Percentiles rank a stretch among this genome's conserved stretches.
These are phyloP conservation scores for Talaromyces rugulosus DNA, from an alignment of 2,329 filamentous ascomycete species.

Conservation along the genomic window DNA sequence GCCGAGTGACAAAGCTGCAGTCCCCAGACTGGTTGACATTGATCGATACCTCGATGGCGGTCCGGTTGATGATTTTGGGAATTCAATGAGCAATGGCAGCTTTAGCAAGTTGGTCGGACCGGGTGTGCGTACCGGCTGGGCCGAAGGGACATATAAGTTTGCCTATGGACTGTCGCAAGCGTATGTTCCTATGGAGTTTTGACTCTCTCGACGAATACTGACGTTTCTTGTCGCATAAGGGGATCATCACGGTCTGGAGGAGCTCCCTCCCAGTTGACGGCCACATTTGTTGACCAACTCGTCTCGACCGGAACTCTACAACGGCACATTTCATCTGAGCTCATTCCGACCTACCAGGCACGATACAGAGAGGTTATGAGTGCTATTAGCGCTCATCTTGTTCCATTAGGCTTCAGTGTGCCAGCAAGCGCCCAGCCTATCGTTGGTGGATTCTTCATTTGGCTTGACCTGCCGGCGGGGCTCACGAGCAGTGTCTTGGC, in stretches of 20 bases:
- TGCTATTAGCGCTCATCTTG: constrained; percentile 57
- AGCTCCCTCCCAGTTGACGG: constrained; percentile 56
- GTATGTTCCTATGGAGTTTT: constrained; percentile 35
- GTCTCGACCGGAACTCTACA: constrained; percentile 51
- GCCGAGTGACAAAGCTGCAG: constrained; percentile 35
- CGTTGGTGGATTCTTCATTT: constrained; percentile 82
- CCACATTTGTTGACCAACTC: constrained; percentile 54
- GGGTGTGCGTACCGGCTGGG: constrained; percentile 83
- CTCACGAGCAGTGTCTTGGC: constrained; percentile 56
- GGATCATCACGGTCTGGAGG: constrained; percentile 58
- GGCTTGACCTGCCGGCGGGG: constrained; percentile 60
- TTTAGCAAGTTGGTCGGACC: constrained; percentile 87
- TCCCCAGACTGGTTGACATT: constrained; percentile 75
- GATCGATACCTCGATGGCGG: constrained; percentile 64
- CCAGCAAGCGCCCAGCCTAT: constrained; percentile 33
- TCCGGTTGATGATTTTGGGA: constrained; percentile 64
- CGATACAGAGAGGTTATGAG: constrained; percentile 54
- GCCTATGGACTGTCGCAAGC: constrained; percentile 56
- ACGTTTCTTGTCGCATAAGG: constrained; percentile 26
- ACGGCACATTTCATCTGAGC: constrained; percentile 47
- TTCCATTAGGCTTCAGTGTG: constrained; percentile 56
- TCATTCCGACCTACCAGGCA: constrained; percentile 54
- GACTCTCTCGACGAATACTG: background rate
- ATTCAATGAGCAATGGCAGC: constrained; percentile 78
- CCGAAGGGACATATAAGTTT: constrained; percentile 64